Base-by-base conservation (phyloP, 1,284 basidiomycete genomes). In the Polyporus tsugae region DNA sequence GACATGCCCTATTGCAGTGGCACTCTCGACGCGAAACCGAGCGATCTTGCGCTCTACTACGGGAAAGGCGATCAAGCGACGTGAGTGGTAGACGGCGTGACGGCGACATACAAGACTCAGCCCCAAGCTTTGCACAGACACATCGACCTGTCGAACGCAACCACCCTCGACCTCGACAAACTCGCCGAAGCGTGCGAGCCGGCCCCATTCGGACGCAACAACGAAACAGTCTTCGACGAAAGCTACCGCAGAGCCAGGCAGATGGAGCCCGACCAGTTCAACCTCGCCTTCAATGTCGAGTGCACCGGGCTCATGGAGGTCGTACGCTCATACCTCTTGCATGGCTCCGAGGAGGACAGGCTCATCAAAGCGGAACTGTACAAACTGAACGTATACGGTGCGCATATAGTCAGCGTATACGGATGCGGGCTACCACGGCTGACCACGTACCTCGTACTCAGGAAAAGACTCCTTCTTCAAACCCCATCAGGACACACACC, bases 401-500 rank as follows among this genome's bases (percentile, higher is more conserved):
- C 46, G 46, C 46, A 25, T 49, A 49, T 49, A 49, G 46, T 49
- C 46, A 25, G 10, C 46, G 2, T 25, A 49, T 11, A 11, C 11
- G 46, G 19, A 25, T 22, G 22, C 46, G 22, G 25, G 22, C 25
- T 13, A 49, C 46, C 7, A 4, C 4, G 4, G 3, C 3, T 49
- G 2, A 49, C 4, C 11, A 49, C 46, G 46, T 22, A 49, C 46
- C 46, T 4, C 10, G 22, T 29, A 5, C 7, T n/a, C 38, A 83
- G 82, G 77, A 11, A 66, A 79, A 49, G 81, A 77, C 6, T 77
- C 79, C 0, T 84, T 83, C 71, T 83, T 83, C 78, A 82, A 38
- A 41, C 63, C 80, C 0, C 83, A 83, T 72, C 73, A 78, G 49
- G 82, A 83, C 65, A 84, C 65, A 84, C 82, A 0, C 83, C 82